Base-by-base conservation (phyloP, 2,329 filamentous ascomycete species). In the Venturia effusa region DNA sequence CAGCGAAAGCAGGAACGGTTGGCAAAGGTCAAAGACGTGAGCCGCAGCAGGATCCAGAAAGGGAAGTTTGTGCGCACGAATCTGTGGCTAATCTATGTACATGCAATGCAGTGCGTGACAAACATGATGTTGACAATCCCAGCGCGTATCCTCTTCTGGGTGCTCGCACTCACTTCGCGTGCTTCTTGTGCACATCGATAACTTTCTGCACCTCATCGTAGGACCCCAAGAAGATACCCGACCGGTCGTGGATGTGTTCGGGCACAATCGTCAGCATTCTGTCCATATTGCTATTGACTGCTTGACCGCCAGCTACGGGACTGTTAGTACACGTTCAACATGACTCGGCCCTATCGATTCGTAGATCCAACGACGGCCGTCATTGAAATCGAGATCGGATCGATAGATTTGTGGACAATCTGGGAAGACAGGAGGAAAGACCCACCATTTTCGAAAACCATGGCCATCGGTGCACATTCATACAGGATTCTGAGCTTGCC, bases 381-480 rank as follows among this genome's bases (percentile, higher is more conserved):
- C n/a, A n/a, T n/a, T n/a, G n/a, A 27, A 27, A 1, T 27, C 22
- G 17, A 27, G 13, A 51, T 17, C 22, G 22, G 27, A 51, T n/a
- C n/a, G n/a, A n/a, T n/a, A n/a, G n/a, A n/a, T n/a, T n/a, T n/a
- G n/a, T n/a, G n/a, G 37, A 4, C 5, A 37, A 43, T 17, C n/a
- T 15, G 1, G n/a, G 39, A 8, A 22, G 15, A 39, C 13, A 27
- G 30, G 22, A 64, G 4, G 5, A 64, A 51, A 27, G 59, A 80
- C 87, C 78, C 77, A 93, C 90, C 94, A 78, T 99, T 97, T 79
- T 99, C 94, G 76, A 99, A 97, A 7, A 99, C 85, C 88, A 97
- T 89, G 30, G 94, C 94, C 94, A 99, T 99, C 45, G 94, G 94
- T 17, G 94, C 94, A 74, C 94, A 99, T 81, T 99, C 94, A 78